Base-by-base conservation (phyloP, 148 eudicot species). In the Vaccinium darrowii region DNA sequence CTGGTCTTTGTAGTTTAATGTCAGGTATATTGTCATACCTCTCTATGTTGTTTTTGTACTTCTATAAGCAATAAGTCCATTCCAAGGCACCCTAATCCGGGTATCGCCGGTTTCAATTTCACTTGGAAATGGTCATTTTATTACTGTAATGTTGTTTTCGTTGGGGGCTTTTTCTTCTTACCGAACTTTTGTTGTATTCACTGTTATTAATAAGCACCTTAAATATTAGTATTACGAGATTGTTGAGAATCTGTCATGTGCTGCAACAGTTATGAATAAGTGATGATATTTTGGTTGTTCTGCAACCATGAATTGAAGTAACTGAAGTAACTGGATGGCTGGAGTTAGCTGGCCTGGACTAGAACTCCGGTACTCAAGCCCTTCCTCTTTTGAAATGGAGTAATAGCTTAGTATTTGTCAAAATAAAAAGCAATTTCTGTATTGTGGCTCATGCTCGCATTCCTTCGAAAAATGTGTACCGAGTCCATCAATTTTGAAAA, bases 1-100 rank as follows among this genome's bases (percentile, higher is more conserved):
- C 87, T 95, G 98, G 98, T 86, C 93, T 76, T 91, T 87, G 82
- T 94, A 85, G 88, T 89, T 77, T 78, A 7, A 57, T 30, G 51
- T 74, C 21, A 36, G 23, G 52, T 43, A 36, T 39, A 16, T 2
- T 36, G 19, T 21, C 8, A 3, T 60, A 4, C 18, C 23, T 18
- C 21, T 19, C 51, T 43, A 16, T 74, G 51, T 74, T 36, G n/a
- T 43, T 74, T 43, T 74, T 2, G 78, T 74, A 74, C 49, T 74
- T 74, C 25, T 43, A 39, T 36, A 39, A 18, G 78, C n/a, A 74
- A 74, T 43, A 74, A 74, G 43, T 74, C 78, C 78, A 74, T 39
- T 74, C 78, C 50, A 39, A 30, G 51, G 23, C 78, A 39, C n/a
- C 52, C 51, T 43, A 8, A 39, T 16, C 23, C 13, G 43, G 23